Percentiles rank a stretch among this genome's conserved stretches.
Conservation (phyloP, 2,329 filamentous ascomycete genomes). For the Boeremia exigua region DNA sequence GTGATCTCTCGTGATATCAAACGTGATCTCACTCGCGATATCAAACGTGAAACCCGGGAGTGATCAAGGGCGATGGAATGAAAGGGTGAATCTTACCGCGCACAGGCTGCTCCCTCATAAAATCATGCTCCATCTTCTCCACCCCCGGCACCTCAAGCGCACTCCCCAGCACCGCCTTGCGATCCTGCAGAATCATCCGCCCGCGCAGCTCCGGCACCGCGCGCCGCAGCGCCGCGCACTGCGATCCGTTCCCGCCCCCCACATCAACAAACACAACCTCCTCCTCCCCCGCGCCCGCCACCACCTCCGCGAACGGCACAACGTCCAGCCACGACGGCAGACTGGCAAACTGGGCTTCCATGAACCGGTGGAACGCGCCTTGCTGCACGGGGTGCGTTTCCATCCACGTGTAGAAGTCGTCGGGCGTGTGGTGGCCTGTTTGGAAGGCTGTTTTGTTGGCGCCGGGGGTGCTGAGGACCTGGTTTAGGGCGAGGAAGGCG, state of each 20-base stretch:
- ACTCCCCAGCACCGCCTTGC: neutral
- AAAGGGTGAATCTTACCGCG: too few species aligned
- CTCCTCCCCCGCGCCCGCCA: too few species aligned
- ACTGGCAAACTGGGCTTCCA: conserved; percentile 1
- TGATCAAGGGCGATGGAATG: too few species aligned
- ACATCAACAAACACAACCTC: conserved; percentile 16
- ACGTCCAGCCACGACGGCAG: conserved; percentile 4
- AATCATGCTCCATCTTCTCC: conserved; percentile 8
- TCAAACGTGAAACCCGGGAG: too few species aligned
- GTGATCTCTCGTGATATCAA: too few species aligned
- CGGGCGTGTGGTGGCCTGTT: neutral
- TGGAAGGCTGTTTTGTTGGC: conserved; percentile 1
- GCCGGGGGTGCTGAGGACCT: neutral
- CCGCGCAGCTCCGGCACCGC: neutral
- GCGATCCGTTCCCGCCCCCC: conserved; percentile 8
- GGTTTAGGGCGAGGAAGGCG: conserved; percentile 2
- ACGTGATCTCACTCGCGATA: too few species aligned
- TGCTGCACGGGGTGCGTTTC: conserved; percentile 11
- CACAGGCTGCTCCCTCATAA: conserved; percentile 8
- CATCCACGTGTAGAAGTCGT: conserved; percentile 13
- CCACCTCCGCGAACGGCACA: conserved; percentile 8
- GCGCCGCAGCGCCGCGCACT: conserved; percentile 5
- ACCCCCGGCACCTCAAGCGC: neutral
- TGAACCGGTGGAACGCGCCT: conserved; percentile 8
- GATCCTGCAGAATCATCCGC: conserved; percentile 4